Evolutionary conservation across 257 asterid species (phyloP), one percentile per base, ranked within the genome.

Genomic region (Nicotiana knightiana): DNA sequence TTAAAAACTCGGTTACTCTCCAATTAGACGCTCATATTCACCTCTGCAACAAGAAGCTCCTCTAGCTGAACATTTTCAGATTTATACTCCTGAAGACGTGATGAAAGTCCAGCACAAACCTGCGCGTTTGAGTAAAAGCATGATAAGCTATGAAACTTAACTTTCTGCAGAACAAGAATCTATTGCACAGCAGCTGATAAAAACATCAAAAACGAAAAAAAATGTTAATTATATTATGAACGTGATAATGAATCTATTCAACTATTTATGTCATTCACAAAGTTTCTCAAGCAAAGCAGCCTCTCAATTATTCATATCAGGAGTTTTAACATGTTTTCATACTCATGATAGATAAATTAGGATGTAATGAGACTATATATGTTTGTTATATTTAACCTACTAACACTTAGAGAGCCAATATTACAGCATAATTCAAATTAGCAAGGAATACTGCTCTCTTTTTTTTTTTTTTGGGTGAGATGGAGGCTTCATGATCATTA

Each of bases 41-140:
- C 99, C 98, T 96, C 99, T 54, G 96, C 96, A 71, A 90, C 46
- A 55, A 96, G 97, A 87, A 96, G 98, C 91, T 96, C 98, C 84
- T 96, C 99, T 82, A 96, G 67, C 88, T 94, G 99, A 82, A 98
- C 93, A 91, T 93, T 96, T 92, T 96, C 98, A 84, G 98, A 96
- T 90, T 96, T 96, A 86, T 92, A 92, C 88, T 96, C 99, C 87
- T 96, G 98, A 77, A 96, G 93, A 83, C 99, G 99, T 68, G 98
- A 90, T 81, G 99, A 96, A 82, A 96, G 98, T 82, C 99, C 99
- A 68, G 99, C 98, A 87, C 99, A 96, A 84, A 96, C 97, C 98
- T 96, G 92, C 82, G 70, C 62, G 54, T 46, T 81, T 30, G 51
- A 81, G 83, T 81, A 53, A 81, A 57, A 59, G 48, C 39, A 35